Evolutionary conservation across 148 eudicot species (phyloP).

Genomic region (Pouteria glomerata): DNA sequence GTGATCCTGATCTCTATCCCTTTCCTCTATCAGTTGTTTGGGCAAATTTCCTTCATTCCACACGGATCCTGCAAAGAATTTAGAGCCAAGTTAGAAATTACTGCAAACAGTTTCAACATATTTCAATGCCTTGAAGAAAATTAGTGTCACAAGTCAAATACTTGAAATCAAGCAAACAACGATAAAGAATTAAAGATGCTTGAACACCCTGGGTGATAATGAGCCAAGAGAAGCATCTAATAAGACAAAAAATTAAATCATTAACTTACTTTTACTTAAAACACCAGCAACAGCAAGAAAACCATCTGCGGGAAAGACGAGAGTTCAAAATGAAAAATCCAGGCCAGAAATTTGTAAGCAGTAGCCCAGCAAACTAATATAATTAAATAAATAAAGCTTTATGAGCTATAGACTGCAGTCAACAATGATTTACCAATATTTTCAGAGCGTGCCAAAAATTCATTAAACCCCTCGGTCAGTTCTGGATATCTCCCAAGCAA

Average conservation of each 20-base stretch:
- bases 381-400: not conserved
- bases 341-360: constrained; percentile 2
- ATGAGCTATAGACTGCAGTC: constrained; percentile 4
- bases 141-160: not conserved
- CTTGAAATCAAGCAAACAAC: not conserved
- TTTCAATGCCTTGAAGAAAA: not conserved
- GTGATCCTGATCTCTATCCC: constrained; percentile 29
- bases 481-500: constrained; percentile 44
- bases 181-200: not conserved
- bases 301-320: constrained; percentile 28
- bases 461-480: constrained; percentile 46
- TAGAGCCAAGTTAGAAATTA: constrained; percentile 9
- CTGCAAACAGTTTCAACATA: not conserved
- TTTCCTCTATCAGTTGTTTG: constrained; percentile 28
- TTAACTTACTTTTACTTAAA: constrained; percentile 30
- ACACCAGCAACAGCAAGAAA: constrained; percentile 33
- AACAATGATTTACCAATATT: constrained; percentile 36
- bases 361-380: not conserved
- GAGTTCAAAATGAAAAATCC: constrained; percentile 8
- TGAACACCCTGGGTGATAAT: not conserved
- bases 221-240: constrained; percentile 1
- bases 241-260: not conserved
- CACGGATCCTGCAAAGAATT: constrained; percentile 22
- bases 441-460: constrained; percentile 35
- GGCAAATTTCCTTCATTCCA: constrained; percentile 28